phyloP scores from a whole-genome alignment of 208 protist genomes.

The Tritrichomonas foetus region DNA sequence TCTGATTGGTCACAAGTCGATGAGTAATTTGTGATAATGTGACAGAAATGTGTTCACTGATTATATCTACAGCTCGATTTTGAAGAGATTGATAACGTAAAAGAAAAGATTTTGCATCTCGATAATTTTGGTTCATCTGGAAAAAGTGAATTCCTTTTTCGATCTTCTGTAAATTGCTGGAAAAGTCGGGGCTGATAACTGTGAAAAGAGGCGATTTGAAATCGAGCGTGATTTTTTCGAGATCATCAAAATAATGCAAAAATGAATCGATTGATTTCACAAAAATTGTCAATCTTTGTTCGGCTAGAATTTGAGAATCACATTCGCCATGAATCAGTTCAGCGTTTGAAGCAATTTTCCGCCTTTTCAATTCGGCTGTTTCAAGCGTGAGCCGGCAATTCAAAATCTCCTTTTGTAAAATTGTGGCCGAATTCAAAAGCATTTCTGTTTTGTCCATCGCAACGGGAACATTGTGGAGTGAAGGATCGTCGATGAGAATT shows the following conservation, averaged over 20 bases:
- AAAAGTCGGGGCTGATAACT: conserved; percentile 4
- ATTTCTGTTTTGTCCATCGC: neutral
- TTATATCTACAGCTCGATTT: neutral
- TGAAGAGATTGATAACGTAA: neutral
- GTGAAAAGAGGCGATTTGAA: conserved; percentile 19
- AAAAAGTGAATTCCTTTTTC: conserved; percentile 7
- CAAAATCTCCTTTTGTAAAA: neutral
- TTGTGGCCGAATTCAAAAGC: neutral
- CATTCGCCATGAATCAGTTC: conserved; percentile 38
- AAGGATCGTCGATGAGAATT: neutral
- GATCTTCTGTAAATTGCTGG: neutral
- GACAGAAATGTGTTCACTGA: neutral
- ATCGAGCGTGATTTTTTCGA: conserved; percentile 21
- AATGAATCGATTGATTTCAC: neutral
- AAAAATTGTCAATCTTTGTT: neutral
- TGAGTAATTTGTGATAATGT: neutral
- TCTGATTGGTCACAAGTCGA: neutral
- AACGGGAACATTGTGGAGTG: neutral
- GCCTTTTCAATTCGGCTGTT: neutral
- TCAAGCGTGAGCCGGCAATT: neutral
- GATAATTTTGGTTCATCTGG: neutral
- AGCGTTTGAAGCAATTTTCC: neutral
- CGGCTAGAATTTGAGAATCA: neutral
- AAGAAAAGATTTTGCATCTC: neutral
- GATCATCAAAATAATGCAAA: conserved; percentile 40